Base-by-base conservation (phyloP, 2,329 filamentous ascomycete species). In the Calonectria leucothoes region DNA sequence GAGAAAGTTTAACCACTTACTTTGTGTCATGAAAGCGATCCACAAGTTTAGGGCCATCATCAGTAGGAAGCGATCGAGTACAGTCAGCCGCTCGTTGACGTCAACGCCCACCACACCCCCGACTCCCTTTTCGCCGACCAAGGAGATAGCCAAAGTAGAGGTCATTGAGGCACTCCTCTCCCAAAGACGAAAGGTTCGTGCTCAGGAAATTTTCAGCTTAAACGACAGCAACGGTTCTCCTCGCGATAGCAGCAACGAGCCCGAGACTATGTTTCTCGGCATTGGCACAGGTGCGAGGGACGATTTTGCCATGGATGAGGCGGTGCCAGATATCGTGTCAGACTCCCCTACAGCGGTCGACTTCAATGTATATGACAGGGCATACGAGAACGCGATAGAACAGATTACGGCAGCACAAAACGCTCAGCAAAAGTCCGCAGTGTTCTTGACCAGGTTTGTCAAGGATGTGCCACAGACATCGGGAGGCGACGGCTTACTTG, bases 11-110 rank as follows among this genome's bases (percentile, higher is more conserved):
- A 93, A 93, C 72, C 93, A 97, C 81, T 88, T 98, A 2, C 88
- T 98, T 71, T 94, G 93, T 66, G 94, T 98, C 77, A 94, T 98
- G 88, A 97, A 95, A 90, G 97, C 96, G 5, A 96, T 97, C 49
- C 93, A 93, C 75, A 94, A 94, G 71, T 98, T 98, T 87, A 98
- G 97, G 83, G 87, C 90, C 65, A 88, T 97, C 11, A 86, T 97
- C n/a, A 79, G 77, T 2, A 82, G 76, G 33, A 80, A 77, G 25
- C 75, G 77, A 6, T 73, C 75, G 14, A 33, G 55, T 49, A 48
- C 51, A 14, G 35, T 39, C 33, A 63, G 49, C 17, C 65, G 52
- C n/a, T 71, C 75, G 31, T 66, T 37, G 52, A 71, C 72, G 11
- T 74, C 74, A 14, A 71, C 72, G 15, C 69, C 75, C 4, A 71